Base-by-base conservation (phyloP, 768 basidiomycete species). In the Rhodotorula babjevae region DNA sequence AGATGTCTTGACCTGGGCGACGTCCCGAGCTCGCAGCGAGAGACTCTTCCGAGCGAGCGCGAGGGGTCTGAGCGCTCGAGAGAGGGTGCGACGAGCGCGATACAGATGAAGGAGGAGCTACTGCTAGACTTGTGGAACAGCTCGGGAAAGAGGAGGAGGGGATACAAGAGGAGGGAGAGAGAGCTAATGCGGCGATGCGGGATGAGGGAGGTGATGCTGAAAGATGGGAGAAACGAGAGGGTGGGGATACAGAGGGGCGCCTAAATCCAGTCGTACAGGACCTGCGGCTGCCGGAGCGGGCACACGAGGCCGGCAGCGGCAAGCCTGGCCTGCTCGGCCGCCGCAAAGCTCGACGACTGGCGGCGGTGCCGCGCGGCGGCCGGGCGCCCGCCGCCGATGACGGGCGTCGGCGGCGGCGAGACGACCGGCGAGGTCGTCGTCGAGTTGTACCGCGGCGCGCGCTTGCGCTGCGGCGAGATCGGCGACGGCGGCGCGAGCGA, bases 251-350 rank as follows among this genome's bases (percentile, higher is more conserved):
- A 23, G 49, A 10, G 7, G 36, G 40, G 10, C 44, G 29, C 18
- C 12, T 27, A 72, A 47, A 72, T 72, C 71, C 71, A 72, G 36
- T 68, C 67, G 63, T 72, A 72, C 7, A n/a, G 27, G 31, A 65
- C 67, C 25, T 58, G 7, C 11, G 36, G 23, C 57, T 60, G 36
- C 27, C 2, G 21, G 12, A 36, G 23, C 0, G 65, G 65, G 29
- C 23, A 40, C 19, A 44, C 33, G 56, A 33, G 23, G 3, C 65
- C 65, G 4, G 19, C 33, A 2, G 56, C 40, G 7, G 47, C 56
- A 4, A 59, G 7, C 15, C 19, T 52, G 6, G 58, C 59, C 25
- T 59, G 47, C 27, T 67, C 33, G 3, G 66, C 66, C 18, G 66
- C 66, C 4, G 58, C 59, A 40, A 67, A 67, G 40, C 49, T 52